phyloP scores from a whole-genome alignment of 805 yeast species.

The Candida dajiaensis region DNA sequence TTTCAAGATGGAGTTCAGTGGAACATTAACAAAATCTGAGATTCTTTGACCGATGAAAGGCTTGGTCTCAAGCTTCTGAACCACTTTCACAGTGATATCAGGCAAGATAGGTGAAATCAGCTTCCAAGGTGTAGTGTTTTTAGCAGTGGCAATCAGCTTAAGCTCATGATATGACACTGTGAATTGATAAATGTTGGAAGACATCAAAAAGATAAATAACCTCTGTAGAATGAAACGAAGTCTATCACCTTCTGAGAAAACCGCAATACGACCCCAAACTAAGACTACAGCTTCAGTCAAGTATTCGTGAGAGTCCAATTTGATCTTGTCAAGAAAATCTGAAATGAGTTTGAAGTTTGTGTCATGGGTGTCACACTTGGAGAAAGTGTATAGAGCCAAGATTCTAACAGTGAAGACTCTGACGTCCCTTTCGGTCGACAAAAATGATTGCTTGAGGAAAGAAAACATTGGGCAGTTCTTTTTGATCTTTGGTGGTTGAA shows the following conservation, averaged over 20 bases:
- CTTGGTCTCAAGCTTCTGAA: constrained; percentile 44
- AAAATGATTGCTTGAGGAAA: constrained; percentile 35
- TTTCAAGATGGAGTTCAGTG: constrained; percentile 53
- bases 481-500: constrained; percentile 38
- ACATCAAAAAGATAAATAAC: constrained; percentile 61
- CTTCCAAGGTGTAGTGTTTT: constrained; percentile 67
- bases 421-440: constrained; percentile 45
- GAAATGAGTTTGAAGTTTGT: constrained; percentile 40
- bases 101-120: constrained; percentile 76
- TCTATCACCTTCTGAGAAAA: constrained; percentile 59
- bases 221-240: constrained; percentile 60
- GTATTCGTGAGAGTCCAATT: constrained; percentile 30
- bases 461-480: constrained; percentile 28
- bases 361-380: constrained; percentile 35
- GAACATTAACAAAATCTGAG: constrained; percentile 59
- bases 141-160: constrained; percentile 48
- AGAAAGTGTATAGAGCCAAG: constrained; percentile 44
- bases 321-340: constrained; percentile 35
- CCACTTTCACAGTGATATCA: constrained; percentile 56
- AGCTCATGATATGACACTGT: constrained; percentile 66
- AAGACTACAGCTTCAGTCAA: constrained; percentile 54
- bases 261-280: constrained; percentile 62
- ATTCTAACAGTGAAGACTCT: constrained; percentile 47
- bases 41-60: constrained; percentile 52
- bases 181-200: constrained; percentile 56